Conservation (phyloP, 2,329 filamentous ascomycete species). For the Plenodomus tracheiphilus region DNA sequence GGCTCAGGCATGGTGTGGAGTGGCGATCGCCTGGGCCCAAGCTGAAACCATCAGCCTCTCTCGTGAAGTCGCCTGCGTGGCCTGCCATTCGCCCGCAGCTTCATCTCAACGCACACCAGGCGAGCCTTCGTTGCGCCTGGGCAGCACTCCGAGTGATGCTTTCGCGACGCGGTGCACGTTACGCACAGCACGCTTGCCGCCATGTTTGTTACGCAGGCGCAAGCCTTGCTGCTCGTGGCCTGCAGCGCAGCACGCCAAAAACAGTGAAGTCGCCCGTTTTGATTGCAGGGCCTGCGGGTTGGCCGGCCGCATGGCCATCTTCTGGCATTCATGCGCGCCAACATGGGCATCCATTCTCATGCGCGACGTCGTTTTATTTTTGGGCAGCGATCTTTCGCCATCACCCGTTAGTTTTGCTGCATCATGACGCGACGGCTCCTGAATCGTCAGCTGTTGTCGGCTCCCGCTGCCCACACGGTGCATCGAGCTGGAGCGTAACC, state of each 20-base stretch:
- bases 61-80: slow-evolving; percentile 8
- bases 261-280: slow-evolving; percentile 4
- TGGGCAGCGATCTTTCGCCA: slow-evolving; percentile 7
- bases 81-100: slow-evolving; percentile 17
- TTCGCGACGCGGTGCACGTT: slow-evolving; percentile 4
- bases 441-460: slow-evolving; percentile 4
- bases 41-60: slow-evolving; percentile 24
- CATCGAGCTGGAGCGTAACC: no score
- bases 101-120: slow-evolving; percentile 18
- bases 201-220: slow-evolving; percentile 19
- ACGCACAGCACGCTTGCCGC: slow-evolving; percentile 22
- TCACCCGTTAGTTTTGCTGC: slow-evolving; percentile 8
- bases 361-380: slow-evolving; percentile 22
- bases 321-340: slow-evolving; percentile 19
- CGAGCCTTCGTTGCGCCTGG: slow-evolving; percentile 10
- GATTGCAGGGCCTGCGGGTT: slow-evolving; percentile 18
- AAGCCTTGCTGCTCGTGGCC: slow-evolving; percentile 7
- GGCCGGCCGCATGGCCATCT: slow-evolving; percentile 10
- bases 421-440: slow-evolving; percentile 6
- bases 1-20: slow-evolving; percentile 16
- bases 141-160: slow-evolving; percentile 19
- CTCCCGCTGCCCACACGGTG: no score
- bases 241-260: not conserved
- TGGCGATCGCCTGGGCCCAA: slow-evolving; percentile 23
- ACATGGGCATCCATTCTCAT: slow-evolving; percentile 14